These are phyloP conservation scores for Prototheca wickerhamii DNA, from an alignment of 163 green algal genomes.

Conservation along the genomic window DNA sequence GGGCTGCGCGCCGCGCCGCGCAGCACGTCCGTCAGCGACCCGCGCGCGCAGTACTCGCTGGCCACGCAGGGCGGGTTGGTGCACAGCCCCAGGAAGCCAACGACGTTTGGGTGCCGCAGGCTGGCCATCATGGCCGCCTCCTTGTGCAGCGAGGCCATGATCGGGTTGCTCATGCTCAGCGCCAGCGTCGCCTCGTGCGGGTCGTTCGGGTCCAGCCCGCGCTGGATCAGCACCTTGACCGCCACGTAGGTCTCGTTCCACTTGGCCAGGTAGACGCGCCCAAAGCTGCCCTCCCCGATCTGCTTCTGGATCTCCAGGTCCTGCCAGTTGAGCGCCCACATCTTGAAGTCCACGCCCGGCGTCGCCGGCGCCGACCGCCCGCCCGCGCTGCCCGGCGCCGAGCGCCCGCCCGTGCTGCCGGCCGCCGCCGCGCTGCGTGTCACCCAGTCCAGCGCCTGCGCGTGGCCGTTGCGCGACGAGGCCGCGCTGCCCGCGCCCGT, in stretches of 20 bases:
- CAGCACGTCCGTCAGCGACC: slow-evolving; percentile 69
- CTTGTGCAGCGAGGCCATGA: slow-evolving; percentile 22
- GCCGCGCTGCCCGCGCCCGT: background rate
- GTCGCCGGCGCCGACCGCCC: background rate
- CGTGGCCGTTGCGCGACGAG: background rate
- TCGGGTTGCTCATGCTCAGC: slow-evolving; percentile 15
- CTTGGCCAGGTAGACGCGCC: slow-evolving; percentile 40
- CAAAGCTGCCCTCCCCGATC: slow-evolving; percentile 32
- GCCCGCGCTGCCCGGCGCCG: slow-evolving; percentile 1
- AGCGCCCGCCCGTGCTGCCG: background rate
- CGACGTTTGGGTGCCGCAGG: slow-evolving; percentile 47
- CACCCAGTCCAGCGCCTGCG: background rate
- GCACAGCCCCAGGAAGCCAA: slow-evolving; percentile 66
- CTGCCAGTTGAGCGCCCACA: slow-evolving; percentile 24
- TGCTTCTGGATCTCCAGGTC: slow-evolving; percentile 30
- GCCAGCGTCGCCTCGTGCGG: slow-evolving; percentile 11
- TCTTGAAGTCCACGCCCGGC: background rate
- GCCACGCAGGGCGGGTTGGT: slow-evolving; percentile 61
- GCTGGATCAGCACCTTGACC: slow-evolving; percentile 32
- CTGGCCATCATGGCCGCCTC: slow-evolving; percentile 39
- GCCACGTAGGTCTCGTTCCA: slow-evolving; percentile 48
- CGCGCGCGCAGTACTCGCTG: slow-evolving; percentile 61
- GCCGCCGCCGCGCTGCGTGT: background rate
- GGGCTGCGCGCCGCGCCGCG: slow-evolving; percentile 15
- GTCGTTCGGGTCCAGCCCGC: slow-evolving; percentile 9